phyloP scores from a whole-genome alignment of 495 filamentous ascomycete genomes.

The Acidiella bohemica region DNA sequence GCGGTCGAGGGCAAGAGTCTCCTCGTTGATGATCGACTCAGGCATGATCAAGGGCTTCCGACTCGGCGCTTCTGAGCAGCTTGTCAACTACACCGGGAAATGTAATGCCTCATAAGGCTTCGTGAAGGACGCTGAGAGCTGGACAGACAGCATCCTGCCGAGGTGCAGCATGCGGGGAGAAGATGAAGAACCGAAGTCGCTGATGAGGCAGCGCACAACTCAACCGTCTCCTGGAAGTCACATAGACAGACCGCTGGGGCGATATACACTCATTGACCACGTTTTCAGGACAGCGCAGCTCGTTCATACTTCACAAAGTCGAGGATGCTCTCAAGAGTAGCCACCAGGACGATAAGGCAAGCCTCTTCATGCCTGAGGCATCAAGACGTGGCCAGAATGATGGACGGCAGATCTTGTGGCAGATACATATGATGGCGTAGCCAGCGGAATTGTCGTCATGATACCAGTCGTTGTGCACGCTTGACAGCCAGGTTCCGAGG shows the following conservation, averaged over 20 bases:
- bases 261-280: neutral
- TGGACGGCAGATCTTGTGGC: no score
- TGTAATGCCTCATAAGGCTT: neutral
- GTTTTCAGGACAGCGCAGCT: neutral
- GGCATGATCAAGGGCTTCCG: conserved; percentile 7
- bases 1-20: conserved; percentile 23
- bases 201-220: neutral
- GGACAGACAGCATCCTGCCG: neutral
- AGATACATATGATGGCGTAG: no score
- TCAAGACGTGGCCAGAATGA: no score
- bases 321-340: no score
- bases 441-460: no score
- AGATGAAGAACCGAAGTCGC: neutral
- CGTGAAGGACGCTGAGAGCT: neutral
- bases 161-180: neutral
- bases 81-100: neutral
- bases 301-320: neutral
- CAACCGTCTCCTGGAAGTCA: neutral
- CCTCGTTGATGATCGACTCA: conserved; percentile 19
- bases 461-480: no score
- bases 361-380: neutral
- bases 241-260: neutral
- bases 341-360: neutral
- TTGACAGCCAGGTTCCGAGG: no score
- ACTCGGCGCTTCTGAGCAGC: neutral